phyloP scores from a whole-genome alignment of 2,329 filamentous ascomycete species.

The Corniculantispora saksenae region DNA sequence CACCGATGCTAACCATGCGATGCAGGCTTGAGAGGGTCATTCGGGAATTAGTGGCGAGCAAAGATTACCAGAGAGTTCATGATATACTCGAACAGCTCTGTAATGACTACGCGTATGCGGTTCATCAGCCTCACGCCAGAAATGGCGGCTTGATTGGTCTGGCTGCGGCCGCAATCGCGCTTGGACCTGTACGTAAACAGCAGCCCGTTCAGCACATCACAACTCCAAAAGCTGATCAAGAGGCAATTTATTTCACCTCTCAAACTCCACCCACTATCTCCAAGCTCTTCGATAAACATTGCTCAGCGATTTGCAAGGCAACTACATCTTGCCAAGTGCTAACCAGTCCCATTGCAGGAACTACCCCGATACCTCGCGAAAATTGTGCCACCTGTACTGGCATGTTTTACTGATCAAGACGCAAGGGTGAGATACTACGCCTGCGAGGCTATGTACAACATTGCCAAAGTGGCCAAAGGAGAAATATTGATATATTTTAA shows the following conservation, averaged over 20 bases:
- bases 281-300: background rate
- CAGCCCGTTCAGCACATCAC: background rate
- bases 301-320: background rate
- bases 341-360: conserved; percentile 56
- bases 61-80: conserved; percentile 78
- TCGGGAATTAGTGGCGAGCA: conserved; percentile 74
- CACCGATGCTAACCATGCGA: conserved; percentile 22
- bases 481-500: conserved; percentile 98
- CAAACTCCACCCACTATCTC: background rate
- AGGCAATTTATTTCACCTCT: background rate
- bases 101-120: conserved; percentile 95
- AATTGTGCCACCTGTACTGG: conserved; percentile 93
- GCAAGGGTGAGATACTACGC: conserved; percentile 96
- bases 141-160: conserved; percentile 96
- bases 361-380: conserved; percentile 88
- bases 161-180: conserved; percentile 90
- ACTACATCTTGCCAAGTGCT: background rate
- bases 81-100: conserved; percentile 94
- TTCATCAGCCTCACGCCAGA: conserved; percentile 92
- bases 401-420: conserved; percentile 98
- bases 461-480: conserved; percentile 97
- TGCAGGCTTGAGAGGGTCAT: conserved; percentile 84
- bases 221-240: background rate
- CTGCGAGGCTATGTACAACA: conserved; percentile 99
- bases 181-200: conserved; percentile 73